Base-by-base conservation (phyloP, 495 filamentous ascomycete genomes). In the Lasiosphaeria ovina region DNA sequence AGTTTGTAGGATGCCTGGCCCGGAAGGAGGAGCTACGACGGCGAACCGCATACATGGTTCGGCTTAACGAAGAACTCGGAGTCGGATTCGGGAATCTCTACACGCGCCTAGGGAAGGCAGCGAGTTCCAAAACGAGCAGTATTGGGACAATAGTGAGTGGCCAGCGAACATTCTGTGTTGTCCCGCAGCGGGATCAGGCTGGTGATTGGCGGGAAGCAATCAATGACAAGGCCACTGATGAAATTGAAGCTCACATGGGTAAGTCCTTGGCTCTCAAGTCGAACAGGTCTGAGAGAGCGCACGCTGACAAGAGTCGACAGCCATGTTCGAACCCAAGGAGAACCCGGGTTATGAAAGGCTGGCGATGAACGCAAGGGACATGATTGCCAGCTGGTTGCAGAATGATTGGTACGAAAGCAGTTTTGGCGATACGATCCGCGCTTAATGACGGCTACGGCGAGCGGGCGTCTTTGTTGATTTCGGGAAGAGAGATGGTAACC, bases 1-100 rank as follows among this genome's bases (percentile, higher is more conserved):
- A 93, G 70, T 98, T 98, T 65, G 88, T 98, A 3, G 92, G 93
- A 1, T 93, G 90, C 67, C 81, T 98, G 3, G 86, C 88, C 60
- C 85, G 91, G 31, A 83, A 81, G 8, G 85, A 89, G 56, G 93
- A 97, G 63, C 74, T 98, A 36, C 82, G 84, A 48, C 79, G 81
- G 60, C 84, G 94, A 5, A 76, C 95, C 31, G 71, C 70, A 12
- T 75, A 73, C 56, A 77, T 91, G 68, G 76, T 81, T 12, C 74
- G 75, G n/a, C 72, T 93, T 9, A 78, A 84, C 42, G 68, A 69
- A 34, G 75, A 80, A 56, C 72, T 82, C 0, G 72, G 79, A 7
- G 81, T 96, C 35, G 86, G 88, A 3, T 93, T 90, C 65, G 84
- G 83, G 34, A 89, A 95, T 66, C 80, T 96, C 24, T 95, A 93